Evolutionary conservation across 257 asterid genomes (phyloP), one percentile per base, ranked within the genome.

Genomic region (Salvia miltiorrhiza): DNA sequence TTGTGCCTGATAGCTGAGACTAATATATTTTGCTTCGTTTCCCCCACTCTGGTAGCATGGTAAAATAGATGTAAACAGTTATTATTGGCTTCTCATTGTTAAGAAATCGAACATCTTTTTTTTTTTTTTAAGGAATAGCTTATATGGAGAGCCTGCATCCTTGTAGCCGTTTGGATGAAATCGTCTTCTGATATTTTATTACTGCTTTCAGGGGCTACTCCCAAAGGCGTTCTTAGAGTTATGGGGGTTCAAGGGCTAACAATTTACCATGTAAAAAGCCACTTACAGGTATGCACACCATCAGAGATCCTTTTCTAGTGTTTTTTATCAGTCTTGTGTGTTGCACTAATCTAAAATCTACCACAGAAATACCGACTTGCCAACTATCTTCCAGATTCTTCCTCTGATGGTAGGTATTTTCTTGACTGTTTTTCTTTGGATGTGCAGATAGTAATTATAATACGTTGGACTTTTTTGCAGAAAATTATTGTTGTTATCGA

Each of bases 201-300:
- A 32, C 50, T 7, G 3, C 67, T 23, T 83, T 71, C 86, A 90
- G 97, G 98, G 72, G 98, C 98, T 54, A 93, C 98, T n/a, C 98
- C 98, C 23, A 93, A 93, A 80, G 98, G 97, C 69, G 98, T 93
- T 70, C 97, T 90, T 7, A 74, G 98, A 81, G 97, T 93, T 69
- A 93, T 93, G 98, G 98, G 98, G 66, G 98, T 90, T 70, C 95
- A 93, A 82, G 95, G 97, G 52, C 84, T 93, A 33, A 93, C 98
- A 67, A 93, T 93, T 77, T 93, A 93, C 81, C 98, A 93, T 82
- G 98, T 93, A 47, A 93, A 93, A 80, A 93, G 98, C 80, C 98
- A 93, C 84, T 84, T 90, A 78, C 98, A 93, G 97, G 98, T 93
- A 70, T 53, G 17, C 60, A 28, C 17, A 14, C 52, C 37, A 43